These are phyloP conservation scores for Heliamphora exappendiculata DNA, from an alignment of 148 eudicot species.

Conservation along the genomic window DNA sequence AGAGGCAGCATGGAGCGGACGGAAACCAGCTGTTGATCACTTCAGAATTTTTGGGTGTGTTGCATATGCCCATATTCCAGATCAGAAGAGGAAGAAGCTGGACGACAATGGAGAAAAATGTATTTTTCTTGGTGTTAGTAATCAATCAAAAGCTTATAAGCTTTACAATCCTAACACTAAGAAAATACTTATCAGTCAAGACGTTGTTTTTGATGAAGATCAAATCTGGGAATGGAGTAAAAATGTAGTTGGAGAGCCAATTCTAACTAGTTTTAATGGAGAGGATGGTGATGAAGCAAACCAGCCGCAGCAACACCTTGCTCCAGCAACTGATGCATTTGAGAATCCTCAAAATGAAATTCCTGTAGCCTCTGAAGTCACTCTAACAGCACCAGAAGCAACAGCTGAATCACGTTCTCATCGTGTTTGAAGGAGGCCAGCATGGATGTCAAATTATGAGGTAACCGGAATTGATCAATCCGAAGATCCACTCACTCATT, in stretches of 20 bases:
- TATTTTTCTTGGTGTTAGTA: background rate
- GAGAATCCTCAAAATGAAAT: background rate
- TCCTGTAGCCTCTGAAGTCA: background rate
- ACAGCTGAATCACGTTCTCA: background rate
- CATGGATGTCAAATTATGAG: background rate
- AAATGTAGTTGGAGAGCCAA: slow-evolving; percentile 5
- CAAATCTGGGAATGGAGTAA: background rate
- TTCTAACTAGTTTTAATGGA: slow-evolving; percentile 1
- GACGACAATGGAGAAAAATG: background rate
- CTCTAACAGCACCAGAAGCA: background rate
- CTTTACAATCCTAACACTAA: background rate
- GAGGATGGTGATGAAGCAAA: slow-evolving; percentile 10
- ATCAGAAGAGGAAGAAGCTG: background rate
- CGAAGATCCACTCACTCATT: background rate
- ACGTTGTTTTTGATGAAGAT: slow-evolving; percentile 7
- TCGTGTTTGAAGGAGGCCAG: background rate
- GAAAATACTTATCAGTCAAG: background rate
- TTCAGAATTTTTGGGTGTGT: background rate
- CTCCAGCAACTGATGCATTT: background rate
- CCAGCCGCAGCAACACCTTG: background rate
- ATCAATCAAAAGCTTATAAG: slow-evolving; percentile 1
- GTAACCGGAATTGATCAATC: background rate
- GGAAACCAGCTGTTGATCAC: background rate
- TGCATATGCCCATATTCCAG: background rate
- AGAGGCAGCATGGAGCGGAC: background rate